A percentile compares a stretch with the other conserved stretches of the same genome.
phyloP scores from a whole-genome alignment of 1,284 basidiomycete species.

The Rugosomyces carneus region DNA sequence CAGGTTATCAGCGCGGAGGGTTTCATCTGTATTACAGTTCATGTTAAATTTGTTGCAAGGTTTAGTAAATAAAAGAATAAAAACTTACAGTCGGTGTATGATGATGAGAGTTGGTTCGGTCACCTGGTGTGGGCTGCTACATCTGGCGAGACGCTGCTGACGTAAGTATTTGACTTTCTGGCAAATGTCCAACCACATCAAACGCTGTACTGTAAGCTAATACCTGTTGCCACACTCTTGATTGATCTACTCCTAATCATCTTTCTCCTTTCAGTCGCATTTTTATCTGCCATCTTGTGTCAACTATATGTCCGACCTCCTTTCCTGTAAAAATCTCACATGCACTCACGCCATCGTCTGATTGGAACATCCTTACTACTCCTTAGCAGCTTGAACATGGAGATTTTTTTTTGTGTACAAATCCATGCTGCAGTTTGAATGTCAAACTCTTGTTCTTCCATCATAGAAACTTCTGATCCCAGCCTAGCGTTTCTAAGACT shows the following conservation, averaged over 20 bases:
- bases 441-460: background rate
- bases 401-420: background rate
- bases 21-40: too few relatives aligned
- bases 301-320: conserved; percentile 5
- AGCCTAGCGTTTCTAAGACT: background rate
- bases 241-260: conserved; percentile 4
- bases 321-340: conserved; percentile 7
- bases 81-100: background rate
- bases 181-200: background rate
- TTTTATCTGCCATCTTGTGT: background rate
- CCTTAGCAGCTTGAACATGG: background rate
- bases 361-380: conserved; percentile 11
- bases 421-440: background rate
- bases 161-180: background rate
- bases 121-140: background rate
- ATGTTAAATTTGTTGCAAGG: too few relatives aligned
- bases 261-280: conserved; percentile 15
- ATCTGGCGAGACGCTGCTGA: background rate
- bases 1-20: too few relatives aligned
- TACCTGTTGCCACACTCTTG: background rate
- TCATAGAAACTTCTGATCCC: background rate
- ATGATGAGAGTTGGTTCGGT: background rate
- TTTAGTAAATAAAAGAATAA: background rate
- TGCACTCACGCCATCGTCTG: conserved; percentile 10
- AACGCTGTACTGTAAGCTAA: background rate